A percentile compares a stretch with the other conserved stretches of the same genome.
These are phyloP conservation scores for Candida schatavii DNA, from an alignment of 805 yeast species.

Conservation along the genomic window DNA sequence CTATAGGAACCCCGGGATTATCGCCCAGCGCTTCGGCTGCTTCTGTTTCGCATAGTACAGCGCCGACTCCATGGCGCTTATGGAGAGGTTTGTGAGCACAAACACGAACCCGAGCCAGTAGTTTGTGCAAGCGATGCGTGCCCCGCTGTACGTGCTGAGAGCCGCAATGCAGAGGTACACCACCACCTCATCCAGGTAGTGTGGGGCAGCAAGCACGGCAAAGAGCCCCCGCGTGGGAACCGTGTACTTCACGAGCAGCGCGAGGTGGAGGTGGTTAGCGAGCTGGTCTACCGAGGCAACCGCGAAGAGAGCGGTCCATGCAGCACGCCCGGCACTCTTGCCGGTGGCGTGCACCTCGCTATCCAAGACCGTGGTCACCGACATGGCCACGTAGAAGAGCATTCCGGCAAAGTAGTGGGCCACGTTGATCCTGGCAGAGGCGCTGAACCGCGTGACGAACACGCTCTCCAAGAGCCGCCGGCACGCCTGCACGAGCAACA, in stretches of 20 bases:
- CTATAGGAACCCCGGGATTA: constrained; percentile 28
- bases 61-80: constrained; percentile 54
- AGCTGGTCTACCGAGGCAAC: constrained; percentile 55
- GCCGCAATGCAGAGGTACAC: constrained; percentile 45
- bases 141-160: constrained; percentile 13
- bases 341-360: neutral
- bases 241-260: constrained; percentile 52
- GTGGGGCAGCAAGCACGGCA: constrained; percentile 56
- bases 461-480: constrained; percentile 57
- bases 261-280: constrained; percentile 48
- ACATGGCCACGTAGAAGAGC: constrained; percentile 51
- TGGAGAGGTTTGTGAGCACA: constrained; percentile 48
- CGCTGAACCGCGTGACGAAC: constrained; percentile 45
- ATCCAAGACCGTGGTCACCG: constrained; percentile 29
- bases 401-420: constrained; percentile 67
- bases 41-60: constrained; percentile 40
- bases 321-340: neutral
- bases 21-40: constrained; percentile 26
- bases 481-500: constrained; percentile 45
- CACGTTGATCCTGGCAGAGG: constrained; percentile 54
- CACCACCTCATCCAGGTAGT: constrained; percentile 63
- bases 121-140: constrained; percentile 7
- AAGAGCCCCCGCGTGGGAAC: constrained; percentile 54
- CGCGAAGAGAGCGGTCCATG: constrained; percentile 36
- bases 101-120: constrained; percentile 21